A percentile compares a stretch with the other conserved stretches of the same genome.
Evolutionary conservation across 768 basidiomycete species (phyloP).

Genomic region (Pleurotus cornucopiae): DNA sequence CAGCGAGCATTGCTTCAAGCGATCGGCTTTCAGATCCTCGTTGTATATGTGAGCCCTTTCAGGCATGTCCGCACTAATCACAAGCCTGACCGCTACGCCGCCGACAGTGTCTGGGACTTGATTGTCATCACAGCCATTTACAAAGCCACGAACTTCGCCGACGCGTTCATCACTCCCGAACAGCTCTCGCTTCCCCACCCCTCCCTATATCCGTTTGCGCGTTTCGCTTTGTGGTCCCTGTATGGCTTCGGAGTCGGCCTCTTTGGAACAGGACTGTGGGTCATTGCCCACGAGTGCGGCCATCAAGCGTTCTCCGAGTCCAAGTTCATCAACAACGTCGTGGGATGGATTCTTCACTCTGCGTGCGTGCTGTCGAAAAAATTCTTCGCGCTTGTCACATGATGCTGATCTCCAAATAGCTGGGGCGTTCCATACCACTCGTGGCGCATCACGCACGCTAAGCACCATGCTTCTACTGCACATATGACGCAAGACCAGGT

Average conservation of each 20-base stretch:
- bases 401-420: conserved; percentile 29
- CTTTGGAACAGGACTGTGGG: conserved; percentile 91
- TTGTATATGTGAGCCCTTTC: conserved; percentile 61
- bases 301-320: conserved; percentile 96
- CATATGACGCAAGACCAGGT: conserved; percentile 97
- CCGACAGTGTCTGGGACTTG: conserved; percentile 66
- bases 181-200: conserved; percentile 55
- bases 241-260: conserved; percentile 84
- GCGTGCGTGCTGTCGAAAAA: conserved; percentile 43
- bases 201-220: conserved; percentile 54
- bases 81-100: not conserved
- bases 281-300: conserved; percentile 91
- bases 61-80: not conserved
- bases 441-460: conserved; percentile 91
- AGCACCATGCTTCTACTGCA: conserved; percentile 92
- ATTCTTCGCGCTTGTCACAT: conserved; percentile 9
- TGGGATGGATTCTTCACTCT: conserved; percentile 92
- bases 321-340: conserved; percentile 85
- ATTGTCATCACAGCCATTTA: conserved; percentile 64
- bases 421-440: conserved; percentile 96
- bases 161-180: conserved; percentile 56
- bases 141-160: conserved; percentile 62
- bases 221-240: conserved; percentile 69
- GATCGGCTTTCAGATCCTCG: conserved; percentile 78
- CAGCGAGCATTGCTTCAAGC: conserved; percentile 85